phyloP scores from a whole-genome alignment of 2,329 filamentous ascomycete genomes.

The Clarireedia paspali region DNA sequence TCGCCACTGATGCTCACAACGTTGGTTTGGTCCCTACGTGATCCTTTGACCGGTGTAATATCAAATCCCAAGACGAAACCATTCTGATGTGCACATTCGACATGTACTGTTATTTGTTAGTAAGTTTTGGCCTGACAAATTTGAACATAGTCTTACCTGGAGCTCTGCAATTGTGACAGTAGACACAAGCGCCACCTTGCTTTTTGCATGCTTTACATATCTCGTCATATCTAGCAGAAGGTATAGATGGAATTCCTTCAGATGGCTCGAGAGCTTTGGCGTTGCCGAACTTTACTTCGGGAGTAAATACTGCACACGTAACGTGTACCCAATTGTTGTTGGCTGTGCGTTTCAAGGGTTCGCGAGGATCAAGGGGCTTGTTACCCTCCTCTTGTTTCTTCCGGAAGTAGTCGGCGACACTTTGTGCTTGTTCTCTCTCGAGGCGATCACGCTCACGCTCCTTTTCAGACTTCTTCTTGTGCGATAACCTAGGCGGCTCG shows the following conservation, averaged over 20 bases:
- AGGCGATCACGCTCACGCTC: conserved; percentile 81
- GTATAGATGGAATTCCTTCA: conserved; percentile 83
- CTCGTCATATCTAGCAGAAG: conserved; percentile 58
- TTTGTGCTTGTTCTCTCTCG: conserved; percentile 76
- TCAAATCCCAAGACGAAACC: conserved; percentile 86
- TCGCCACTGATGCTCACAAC: conserved; percentile 77
- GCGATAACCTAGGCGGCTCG: conserved; percentile 68
- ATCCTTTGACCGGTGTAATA: conserved; percentile 81
- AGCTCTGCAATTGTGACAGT: conserved; percentile 66
- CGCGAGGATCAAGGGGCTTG: conserved; percentile 74
- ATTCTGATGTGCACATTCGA: conserved; percentile 81
- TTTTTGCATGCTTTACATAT: conserved; percentile 79
- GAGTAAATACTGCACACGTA: conserved; percentile 82
- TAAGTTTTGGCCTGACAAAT: background rate
- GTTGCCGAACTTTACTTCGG: conserved; percentile 88
- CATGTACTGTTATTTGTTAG: conserved; percentile 48
- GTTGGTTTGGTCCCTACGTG: conserved; percentile 70
- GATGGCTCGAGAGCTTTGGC: conserved; percentile 75
- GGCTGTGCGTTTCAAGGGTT: conserved; percentile 85
- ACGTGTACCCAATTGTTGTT: conserved; percentile 99
- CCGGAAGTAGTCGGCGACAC: conserved; percentile 73
- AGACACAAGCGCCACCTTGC: conserved; percentile 68
- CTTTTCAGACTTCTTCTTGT: conserved; percentile 87
- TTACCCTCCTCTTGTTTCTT: conserved; percentile 78
- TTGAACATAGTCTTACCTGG: conserved; percentile 28